Evolutionary conservation across 2,329 filamentous ascomycete species (phyloP).

Genomic region (Metarhizium rileyi): DNA sequence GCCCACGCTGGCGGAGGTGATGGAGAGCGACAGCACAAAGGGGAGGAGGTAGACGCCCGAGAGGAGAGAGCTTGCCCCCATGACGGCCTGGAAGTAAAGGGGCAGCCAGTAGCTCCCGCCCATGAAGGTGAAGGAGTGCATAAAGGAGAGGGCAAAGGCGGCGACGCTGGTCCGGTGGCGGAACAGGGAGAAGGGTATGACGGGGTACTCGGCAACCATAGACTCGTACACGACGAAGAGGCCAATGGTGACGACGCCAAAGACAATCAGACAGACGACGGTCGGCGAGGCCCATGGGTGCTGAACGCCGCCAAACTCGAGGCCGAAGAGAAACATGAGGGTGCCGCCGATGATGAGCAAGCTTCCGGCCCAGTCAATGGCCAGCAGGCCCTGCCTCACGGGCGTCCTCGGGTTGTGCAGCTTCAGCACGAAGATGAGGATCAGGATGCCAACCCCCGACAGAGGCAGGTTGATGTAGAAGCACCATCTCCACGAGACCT

Average conservation of each 20-base stretch:
- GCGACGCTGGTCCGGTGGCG: slow-evolving; percentile 54
- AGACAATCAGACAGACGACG: slow-evolving; percentile 68
- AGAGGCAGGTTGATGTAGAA: slow-evolving; percentile 55
- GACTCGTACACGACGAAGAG: slow-evolving; percentile 67
- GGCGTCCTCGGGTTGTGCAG: slow-evolving; percentile 59
- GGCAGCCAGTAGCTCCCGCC: slow-evolving; percentile 71
- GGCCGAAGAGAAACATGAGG: slow-evolving; percentile 75
- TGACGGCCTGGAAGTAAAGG: slow-evolving; percentile 73
- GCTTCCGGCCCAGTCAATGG: slow-evolving; percentile 50
- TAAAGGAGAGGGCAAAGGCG: slow-evolving; percentile 55
- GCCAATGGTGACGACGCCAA: slow-evolving; percentile 52
- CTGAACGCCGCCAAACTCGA: slow-evolving; percentile 72
- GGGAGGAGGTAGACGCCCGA: slow-evolving; percentile 69
- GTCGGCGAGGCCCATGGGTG: slow-evolving; percentile 67
- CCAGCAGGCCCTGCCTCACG: slow-evolving; percentile 49
- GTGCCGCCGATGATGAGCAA: slow-evolving; percentile 62
- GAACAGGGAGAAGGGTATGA: slow-evolving; percentile 70
- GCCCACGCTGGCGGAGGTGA: slow-evolving; percentile 49
- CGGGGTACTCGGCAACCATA: slow-evolving; percentile 63
- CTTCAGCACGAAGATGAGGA: slow-evolving; percentile 53
- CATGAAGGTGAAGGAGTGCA: slow-evolving; percentile 71
- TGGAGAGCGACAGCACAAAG: slow-evolving; percentile 55
- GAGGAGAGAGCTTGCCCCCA: slow-evolving; percentile 57
- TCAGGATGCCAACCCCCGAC: slow-evolving; percentile 33
- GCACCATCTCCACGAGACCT: slow-evolving; percentile 60